Percentiles rank a stretch among this genome's conserved stretches.
Conservation (phyloP, 805 yeast species). For the Kodamaea fukazawae region DNA sequence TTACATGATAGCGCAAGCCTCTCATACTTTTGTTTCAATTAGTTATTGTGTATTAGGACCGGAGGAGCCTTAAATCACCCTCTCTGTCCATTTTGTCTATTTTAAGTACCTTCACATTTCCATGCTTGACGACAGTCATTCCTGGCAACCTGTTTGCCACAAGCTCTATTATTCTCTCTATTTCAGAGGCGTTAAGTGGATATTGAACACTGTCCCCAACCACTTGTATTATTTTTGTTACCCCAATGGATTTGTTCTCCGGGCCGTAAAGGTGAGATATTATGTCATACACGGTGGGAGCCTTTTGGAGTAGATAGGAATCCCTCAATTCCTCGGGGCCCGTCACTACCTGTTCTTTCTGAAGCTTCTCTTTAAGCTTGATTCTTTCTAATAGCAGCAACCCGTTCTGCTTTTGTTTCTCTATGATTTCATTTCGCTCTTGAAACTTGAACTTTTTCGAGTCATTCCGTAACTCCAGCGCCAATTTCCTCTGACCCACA, state of each 20-base stretch:
- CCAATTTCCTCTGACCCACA: background rate
- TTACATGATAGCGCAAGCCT: too few relatives aligned
- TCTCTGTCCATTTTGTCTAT: constrained; percentile 25
- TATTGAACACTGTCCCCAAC: constrained; percentile 32
- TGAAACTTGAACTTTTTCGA: constrained; percentile 33
- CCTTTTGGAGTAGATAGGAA: constrained; percentile 25
- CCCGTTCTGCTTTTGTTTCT: constrained; percentile 22
- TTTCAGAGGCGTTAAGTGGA: constrained; percentile 30
- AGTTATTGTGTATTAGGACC: too few relatives aligned
- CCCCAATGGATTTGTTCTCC: constrained; percentile 16
- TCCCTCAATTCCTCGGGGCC: constrained; percentile 19
- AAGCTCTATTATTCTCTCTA: constrained; percentile 24
- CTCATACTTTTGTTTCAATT: too few relatives aligned
- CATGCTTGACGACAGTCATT: constrained; percentile 22
- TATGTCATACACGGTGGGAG: constrained; percentile 32
- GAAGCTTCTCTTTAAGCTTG: constrained; percentile 31
- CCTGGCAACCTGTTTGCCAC: constrained; percentile 20
- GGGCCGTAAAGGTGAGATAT: constrained; percentile 25
- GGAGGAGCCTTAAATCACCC: constrained; percentile 20
- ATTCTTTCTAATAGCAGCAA: constrained; percentile 40
- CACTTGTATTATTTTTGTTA: constrained; percentile 24
- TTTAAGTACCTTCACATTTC: constrained; percentile 25
- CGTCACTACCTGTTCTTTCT: constrained; percentile 9
- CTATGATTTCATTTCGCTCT: constrained; percentile 10
- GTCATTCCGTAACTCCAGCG: constrained; percentile 28